phyloP scores from a whole-genome alignment of 2,329 filamentous ascomycete species.

The Helotiales sp. region DNA sequence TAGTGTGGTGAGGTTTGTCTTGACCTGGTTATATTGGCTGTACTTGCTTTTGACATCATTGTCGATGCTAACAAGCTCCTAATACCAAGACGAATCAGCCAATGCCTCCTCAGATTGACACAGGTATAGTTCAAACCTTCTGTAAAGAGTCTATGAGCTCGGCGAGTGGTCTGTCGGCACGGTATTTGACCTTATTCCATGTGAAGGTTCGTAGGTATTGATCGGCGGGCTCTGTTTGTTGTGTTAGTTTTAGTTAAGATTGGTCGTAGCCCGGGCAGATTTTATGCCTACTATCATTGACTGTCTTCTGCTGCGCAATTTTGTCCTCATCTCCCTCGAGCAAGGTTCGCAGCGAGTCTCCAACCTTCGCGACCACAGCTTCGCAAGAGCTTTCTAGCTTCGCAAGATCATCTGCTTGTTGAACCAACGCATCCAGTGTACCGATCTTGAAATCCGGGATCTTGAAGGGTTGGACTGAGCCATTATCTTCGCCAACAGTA shows the following conservation, averaged over 20 bases:
- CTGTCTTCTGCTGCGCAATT: slow-evolving; percentile 76
- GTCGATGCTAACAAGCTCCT: slow-evolving; percentile 90
- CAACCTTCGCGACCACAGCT: slow-evolving; percentile 80
- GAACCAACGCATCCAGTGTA: slow-evolving; percentile 89
- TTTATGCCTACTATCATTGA: slow-evolving; percentile 71
- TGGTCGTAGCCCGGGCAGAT: background rate
- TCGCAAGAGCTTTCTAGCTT: slow-evolving; percentile 84
- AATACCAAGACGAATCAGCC: slow-evolving; percentile 6
- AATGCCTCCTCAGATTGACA: background rate
- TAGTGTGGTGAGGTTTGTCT: slow-evolving; percentile 77
- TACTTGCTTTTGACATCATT: slow-evolving; percentile 95
- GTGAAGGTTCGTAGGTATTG: slow-evolving; percentile 85
- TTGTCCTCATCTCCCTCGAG: slow-evolving; percentile 38
- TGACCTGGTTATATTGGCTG: slow-evolving; percentile 89
- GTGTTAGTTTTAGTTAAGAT: slow-evolving; percentile 12
- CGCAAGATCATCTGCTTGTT: slow-evolving; percentile 91
- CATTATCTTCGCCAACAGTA: slow-evolving; percentile 73
- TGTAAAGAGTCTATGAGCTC: slow-evolving; percentile 87
- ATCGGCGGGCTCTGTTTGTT: slow-evolving; percentile 78
- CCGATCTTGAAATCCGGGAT: slow-evolving; percentile 98
- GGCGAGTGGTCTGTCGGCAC: slow-evolving; percentile 83
- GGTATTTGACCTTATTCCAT: slow-evolving; percentile 98
- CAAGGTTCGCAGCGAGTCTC: slow-evolving; percentile 34
- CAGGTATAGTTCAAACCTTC: slow-evolving; percentile 57
- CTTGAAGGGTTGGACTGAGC: slow-evolving; percentile 72